Evolutionary conservation across 208 protist species (phyloP).

Genomic region (Crithidia bombi): DNA sequence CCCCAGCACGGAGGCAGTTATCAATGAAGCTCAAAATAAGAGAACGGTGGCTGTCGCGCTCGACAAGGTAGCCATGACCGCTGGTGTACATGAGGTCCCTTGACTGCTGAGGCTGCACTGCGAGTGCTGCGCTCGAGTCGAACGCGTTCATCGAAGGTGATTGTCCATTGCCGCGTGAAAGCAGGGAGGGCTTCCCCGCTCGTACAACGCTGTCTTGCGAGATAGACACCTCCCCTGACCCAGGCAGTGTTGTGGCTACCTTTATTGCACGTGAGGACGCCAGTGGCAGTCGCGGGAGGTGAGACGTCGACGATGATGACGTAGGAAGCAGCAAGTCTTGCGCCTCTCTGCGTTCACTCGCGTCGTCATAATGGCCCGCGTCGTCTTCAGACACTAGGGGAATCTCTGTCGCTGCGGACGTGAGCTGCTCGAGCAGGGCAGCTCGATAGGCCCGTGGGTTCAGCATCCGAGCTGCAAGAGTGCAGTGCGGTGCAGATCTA

Average conservation of each 20-base stretch:
- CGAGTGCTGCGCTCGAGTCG: background rate
- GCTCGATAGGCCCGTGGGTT: slow-evolving; percentile 42
- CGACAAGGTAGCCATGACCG: slow-evolving; percentile 5
- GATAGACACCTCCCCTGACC: background rate
- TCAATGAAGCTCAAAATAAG: slow-evolving; percentile 81
- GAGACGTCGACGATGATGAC: background rate
- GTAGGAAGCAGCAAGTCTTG: background rate
- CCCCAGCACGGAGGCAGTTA: slow-evolving; percentile 48
- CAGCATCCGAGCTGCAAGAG: slow-evolving; percentile 14
- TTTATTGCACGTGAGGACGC: background rate
- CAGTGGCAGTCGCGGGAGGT: background rate
- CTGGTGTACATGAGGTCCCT: background rate
- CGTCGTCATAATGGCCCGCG: background rate
- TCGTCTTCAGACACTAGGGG: background rate
- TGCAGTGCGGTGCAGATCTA: too few species aligned
- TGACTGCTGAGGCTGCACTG: background rate
- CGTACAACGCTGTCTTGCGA: slow-evolving; percentile 15
- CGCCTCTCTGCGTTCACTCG: too few species aligned
- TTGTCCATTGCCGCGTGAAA: background rate
- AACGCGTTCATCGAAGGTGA: background rate
- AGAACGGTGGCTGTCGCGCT: slow-evolving; percentile 32
- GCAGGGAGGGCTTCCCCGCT: background rate
- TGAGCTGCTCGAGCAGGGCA: slow-evolving; percentile 50
- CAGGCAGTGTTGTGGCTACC: background rate
- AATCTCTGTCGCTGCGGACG: slow-evolving; percentile 8